Base-by-base conservation (phyloP, 2,329 filamentous ascomycete species). In the Lachnellula occidentalis region DNA sequence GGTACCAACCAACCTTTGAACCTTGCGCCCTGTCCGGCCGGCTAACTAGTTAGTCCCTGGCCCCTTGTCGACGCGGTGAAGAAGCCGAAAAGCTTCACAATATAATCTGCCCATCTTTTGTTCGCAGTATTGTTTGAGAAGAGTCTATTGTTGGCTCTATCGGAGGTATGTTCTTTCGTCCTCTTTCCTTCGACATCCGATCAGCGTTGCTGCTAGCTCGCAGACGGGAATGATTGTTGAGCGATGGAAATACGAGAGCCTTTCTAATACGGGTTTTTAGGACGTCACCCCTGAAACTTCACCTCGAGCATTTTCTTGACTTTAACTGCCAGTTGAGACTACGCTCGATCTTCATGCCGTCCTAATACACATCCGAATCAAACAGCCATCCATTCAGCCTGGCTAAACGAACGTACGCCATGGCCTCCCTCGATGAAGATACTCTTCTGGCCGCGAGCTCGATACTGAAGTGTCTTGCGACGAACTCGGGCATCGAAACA, bases 391-490 rank as follows among this genome's bases (percentile, higher is more conserved):
- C 22, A 22, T 43, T 62, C 61, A 61, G 61, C 60, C 50, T 61
- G 60, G 64, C 66, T 65, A 61, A 58, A 54, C 31, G 52, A 22
- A 51, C 31, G 39, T 53, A 46, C 51, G 62, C 48, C 46, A 70
- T 69, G 67, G 59, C 53, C 17, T 41, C 47, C 22, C 34, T 50
- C 24, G 78, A 81, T 69, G 78, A 82, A 64, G 73, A 76, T 67
- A 77, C 76, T 63, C 71, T 83, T 69, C 74, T 73, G 62, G 78
- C 79, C 45, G 75, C 77, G 37, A 75, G 78, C 64, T 74, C 78
- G 65, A 73, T 83, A 61, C 72, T 83, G 61, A 76, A 77, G 64
- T 74, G 72, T 58, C 71, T 83, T 56, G 80, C 78, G 56, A 68
- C 58, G 34, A 64, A 56, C 49, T 50, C 54, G 47, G 45, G 57